These are phyloP conservation scores for Coemansia sp. DNA, from an alignment of 192 early-diverging fungal genomes.

Conservation along the genomic window DNA sequence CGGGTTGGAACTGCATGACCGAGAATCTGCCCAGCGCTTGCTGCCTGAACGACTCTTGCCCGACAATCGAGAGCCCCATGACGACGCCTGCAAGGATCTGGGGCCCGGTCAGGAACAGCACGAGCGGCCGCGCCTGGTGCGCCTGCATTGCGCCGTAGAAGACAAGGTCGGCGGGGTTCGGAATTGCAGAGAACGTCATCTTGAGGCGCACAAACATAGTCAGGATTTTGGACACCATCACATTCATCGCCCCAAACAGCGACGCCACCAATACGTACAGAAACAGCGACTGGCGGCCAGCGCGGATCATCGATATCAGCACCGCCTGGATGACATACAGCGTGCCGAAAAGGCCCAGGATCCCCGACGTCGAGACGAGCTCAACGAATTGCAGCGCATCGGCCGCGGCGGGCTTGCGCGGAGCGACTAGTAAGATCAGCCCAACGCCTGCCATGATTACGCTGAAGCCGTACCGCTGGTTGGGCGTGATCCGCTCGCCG, in stretches of 20 bases:
- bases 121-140: constrained; percentile 5
- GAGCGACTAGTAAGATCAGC: constrained; percentile 48
- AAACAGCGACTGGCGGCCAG: constrained; percentile 32
- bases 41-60: constrained; percentile 53
- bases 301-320: constrained; percentile 28
- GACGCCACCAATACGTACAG: constrained; percentile 42
- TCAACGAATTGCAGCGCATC: constrained; percentile 41
- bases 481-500: constrained; percentile 45
- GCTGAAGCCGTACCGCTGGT: constrained; percentile 45
- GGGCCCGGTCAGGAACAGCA: constrained; percentile 22
- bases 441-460: constrained; percentile 45
- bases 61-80: constrained; percentile 42
- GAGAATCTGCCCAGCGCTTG: constrained; percentile 52
- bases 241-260: constrained; percentile 53
- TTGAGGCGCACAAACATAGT: constrained; percentile 42
- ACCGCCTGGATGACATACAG: constrained; percentile 21
- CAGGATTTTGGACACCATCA: constrained; percentile 52
- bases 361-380: constrained; percentile 35
- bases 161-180: constrained; percentile 39
- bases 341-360: constrained; percentile 24
- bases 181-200: constrained; percentile 24
- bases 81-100: constrained; percentile 24
- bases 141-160: constrained; percentile 38
- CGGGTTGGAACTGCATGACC: constrained; percentile 53
- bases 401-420: constrained; percentile 29